These are phyloP conservation scores for Collybia sordida DNA, from an alignment of 768 basidiomycete genomes.

Conservation along the genomic window DNA sequence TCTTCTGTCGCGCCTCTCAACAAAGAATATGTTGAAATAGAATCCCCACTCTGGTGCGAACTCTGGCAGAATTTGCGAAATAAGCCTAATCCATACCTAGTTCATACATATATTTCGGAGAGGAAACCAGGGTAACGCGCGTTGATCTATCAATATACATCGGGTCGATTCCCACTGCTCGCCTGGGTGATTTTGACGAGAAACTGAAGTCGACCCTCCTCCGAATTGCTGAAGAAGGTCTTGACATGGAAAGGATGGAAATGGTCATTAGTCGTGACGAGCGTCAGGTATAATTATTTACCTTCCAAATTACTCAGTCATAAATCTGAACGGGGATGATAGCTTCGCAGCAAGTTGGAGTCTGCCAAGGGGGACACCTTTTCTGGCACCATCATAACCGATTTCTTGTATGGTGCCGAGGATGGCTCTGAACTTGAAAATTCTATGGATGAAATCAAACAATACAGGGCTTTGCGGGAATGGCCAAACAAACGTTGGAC, in stretches of 20 bases:
- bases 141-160: conserved; percentile 77
- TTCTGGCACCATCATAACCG: conserved; percentile 68
- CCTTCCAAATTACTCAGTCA: background rate
- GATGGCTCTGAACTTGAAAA: conserved; percentile 77
- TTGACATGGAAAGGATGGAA: conserved; percentile 89
- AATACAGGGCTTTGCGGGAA: conserved; percentile 61
- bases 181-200: conserved; percentile 69
- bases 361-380: conserved; percentile 82
- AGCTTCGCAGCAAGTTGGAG: conserved; percentile 81
- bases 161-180: conserved; percentile 80
- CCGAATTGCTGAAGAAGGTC: conserved; percentile 68
- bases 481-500: conserved; percentile 84
- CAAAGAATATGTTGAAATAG: conserved; percentile 91
- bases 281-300: conserved; percentile 57
- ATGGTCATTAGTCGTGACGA: conserved; percentile 87
- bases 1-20: conserved; percentile 79
- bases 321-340: too few relatives aligned
- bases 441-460: conserved; percentile 76
- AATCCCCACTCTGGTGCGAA: conserved; percentile 81
- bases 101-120: conserved; percentile 83
- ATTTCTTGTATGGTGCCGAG: conserved; percentile 83
- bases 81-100: conserved; percentile 32
- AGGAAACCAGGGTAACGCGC: conserved; percentile 70
- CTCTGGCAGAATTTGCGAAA: background rate
- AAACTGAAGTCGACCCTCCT: conserved; percentile 68